Conservation (phyloP, 2,329 filamentous ascomycete species). For the Pyrenophora seminiperda region DNA sequence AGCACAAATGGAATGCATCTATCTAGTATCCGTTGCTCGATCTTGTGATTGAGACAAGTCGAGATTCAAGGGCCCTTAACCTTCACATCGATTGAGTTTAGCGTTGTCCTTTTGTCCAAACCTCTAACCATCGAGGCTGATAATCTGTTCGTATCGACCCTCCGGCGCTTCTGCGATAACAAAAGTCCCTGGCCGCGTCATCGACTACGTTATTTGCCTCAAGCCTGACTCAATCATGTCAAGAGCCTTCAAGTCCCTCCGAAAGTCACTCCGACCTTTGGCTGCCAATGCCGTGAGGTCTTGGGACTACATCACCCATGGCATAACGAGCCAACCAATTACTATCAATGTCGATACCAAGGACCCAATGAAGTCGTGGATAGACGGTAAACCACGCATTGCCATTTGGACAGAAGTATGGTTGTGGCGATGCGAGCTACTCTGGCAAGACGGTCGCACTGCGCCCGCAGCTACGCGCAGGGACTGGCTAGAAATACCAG, state of each 20-base stretch:
- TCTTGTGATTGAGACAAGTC: conserved; percentile 24
- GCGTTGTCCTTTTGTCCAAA: background rate
- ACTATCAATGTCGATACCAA: conserved; percentile 36
- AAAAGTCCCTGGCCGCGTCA: conserved; percentile 23
- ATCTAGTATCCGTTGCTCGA: conserved; percentile 29
- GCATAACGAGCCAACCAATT: conserved; percentile 21
- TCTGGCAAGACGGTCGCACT: conserved; percentile 10
- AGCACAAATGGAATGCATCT: conserved; percentile 32
- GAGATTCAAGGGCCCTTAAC: conserved; percentile 17
- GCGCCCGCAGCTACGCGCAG: background rate
- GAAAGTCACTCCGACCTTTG: conserved; percentile 16
- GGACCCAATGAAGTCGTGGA: conserved; percentile 32
- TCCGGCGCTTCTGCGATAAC: conserved; percentile 20
- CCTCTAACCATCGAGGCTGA: background rate
- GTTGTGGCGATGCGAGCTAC: conserved; percentile 27
- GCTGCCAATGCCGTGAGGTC: conserved; percentile 18
- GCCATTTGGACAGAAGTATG: conserved; percentile 32
- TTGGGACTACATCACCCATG: conserved; percentile 26
- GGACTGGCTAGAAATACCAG: conserved; percentile 25
- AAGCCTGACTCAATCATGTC: conserved; percentile 19
- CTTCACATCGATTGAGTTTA: conserved; percentile 26
- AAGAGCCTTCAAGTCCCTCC: conserved; percentile 23
- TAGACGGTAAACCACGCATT: conserved; percentile 32
- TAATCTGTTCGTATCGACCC: conserved; percentile 30
- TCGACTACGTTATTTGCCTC: conserved; percentile 33